Base-by-base conservation (phyloP, 768 basidiomycete species). In the Boletus reticuloceps region DNA sequence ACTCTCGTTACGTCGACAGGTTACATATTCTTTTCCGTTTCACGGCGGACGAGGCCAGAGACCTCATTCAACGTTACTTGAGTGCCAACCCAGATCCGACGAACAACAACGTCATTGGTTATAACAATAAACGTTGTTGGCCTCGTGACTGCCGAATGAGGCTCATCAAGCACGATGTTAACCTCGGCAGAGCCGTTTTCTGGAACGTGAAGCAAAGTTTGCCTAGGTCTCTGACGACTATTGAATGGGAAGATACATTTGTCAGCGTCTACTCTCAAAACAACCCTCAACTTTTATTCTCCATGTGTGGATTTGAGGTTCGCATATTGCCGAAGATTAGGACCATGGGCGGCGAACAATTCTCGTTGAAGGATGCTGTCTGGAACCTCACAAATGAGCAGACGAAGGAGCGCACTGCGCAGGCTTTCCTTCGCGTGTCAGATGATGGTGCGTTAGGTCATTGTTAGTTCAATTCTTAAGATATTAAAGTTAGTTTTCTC, bases 111-210 rank as follows among this genome's bases (percentile, higher is more conserved):
- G 91, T 98, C 59, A 96, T 98, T 59, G 97, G 96, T 1, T 99
- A 98, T 74, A 98, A 98, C 77, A 98, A 98, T 79, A 97, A 96
- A 74, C 88, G 94, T 47, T 98, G 97, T 75, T 99, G 97, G 97
- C 97, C 97, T 37, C 83, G 95, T 61, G 97, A 99, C 74, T 99
- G 97, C 72, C 88, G 97, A 55, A 99, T 99, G 97, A 81, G 97
- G 34, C 80, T 99, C 54, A 96, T 97, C 79, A 99, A 99, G 74
- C 97, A 99, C 72, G 97, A 99, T 69, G 97, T 98, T 74, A 98
- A 99, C 72, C 79, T 99, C 43, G 97, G 96, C 20, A 84, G 97
- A 58, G 97, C 97, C 3, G 97, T 98, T 10, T 98, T 97, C 75
- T 99, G 96, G 97, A 98, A 99, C 67, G 92, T 98, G 71, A 97